Conservation (phyloP, 371 early-diverging fungal genomes). For the Mycotypha africana region DNA sequence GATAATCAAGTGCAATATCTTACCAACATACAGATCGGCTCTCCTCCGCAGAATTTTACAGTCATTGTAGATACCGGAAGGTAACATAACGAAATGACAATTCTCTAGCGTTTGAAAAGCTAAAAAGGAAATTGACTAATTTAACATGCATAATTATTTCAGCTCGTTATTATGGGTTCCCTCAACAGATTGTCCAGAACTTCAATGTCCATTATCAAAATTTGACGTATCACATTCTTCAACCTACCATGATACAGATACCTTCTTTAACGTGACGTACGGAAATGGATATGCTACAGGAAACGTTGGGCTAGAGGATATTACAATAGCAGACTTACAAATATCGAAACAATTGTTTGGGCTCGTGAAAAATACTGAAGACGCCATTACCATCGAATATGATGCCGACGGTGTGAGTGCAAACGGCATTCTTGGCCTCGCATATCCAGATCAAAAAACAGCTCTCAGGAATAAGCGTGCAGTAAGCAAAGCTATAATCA, state of each 20-base stretch:
- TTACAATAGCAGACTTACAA: conserved; percentile 18
- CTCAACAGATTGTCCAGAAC: conserved; percentile 14
- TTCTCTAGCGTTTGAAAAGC: too few species aligned
- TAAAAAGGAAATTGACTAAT: too few species aligned
- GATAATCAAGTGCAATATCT: conserved; percentile 19
- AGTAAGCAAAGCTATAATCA: too few species aligned
- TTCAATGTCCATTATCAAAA: conserved; percentile 18
- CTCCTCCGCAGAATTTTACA: conserved; percentile 28
- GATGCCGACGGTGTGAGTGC: neutral
- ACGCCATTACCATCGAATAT: neutral
- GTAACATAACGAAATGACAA: conserved; percentile 11
- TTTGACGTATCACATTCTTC: conserved; percentile 26
- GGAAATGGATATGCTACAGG: conserved; percentile 33
- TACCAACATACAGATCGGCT: conserved; percentile 23
- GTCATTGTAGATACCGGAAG: conserved; percentile 39
- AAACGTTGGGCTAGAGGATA: conserved; percentile 18
- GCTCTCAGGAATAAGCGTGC: conserved; percentile 16
- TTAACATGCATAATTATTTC: too few species aligned
- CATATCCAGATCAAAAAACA: conserved; percentile 15
- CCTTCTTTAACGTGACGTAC: conserved; percentile 24
- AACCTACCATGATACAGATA: conserved; percentile 10
- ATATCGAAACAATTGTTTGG: neutral
- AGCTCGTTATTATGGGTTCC: conserved; percentile 37
- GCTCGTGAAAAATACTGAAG: neutral
- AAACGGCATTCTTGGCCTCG: conserved; percentile 39